Evolutionary conservation across 805 yeast genomes (phyloP).

Genomic region (Candida chauliodis): DNA sequence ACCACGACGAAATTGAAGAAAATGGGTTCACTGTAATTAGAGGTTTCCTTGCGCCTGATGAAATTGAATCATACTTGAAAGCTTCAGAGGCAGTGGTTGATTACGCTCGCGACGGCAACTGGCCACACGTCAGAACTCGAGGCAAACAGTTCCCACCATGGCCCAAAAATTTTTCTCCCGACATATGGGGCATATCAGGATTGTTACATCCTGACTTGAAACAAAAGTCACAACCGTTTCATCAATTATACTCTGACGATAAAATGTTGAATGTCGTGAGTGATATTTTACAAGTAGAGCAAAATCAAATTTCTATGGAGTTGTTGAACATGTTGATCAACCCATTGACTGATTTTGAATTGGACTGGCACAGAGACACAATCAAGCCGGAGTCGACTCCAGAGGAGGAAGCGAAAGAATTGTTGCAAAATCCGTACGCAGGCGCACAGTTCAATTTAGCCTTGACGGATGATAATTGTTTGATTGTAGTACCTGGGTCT

Average conservation of each 20-base stretch:
- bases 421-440: conserved; percentile 37
- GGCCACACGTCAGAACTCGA: conserved; percentile 47
- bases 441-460: conserved; percentile 53
- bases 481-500: conserved; percentile 47
- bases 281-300: conserved; percentile 41
- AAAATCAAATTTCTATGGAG: conserved; percentile 41
- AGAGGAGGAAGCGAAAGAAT: conserved; percentile 41
- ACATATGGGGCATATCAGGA: conserved; percentile 51
- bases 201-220: conserved; percentile 45
- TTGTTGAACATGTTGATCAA: conserved; percentile 51
- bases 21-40: conserved; percentile 38
- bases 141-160: conserved; percentile 59
- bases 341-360: conserved; percentile 50
- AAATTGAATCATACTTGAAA: conserved; percentile 30
- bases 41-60: conserved; percentile 37
- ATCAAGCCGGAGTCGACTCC: conserved; percentile 44
- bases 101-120: conserved; percentile 44
- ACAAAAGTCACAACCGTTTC: conserved; percentile 33
- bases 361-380: conserved; percentile 53
- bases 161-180: conserved; percentile 48
- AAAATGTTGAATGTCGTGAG: conserved; percentile 36
- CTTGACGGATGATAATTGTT: conserved; percentile 42
- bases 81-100: conserved; percentile 38
- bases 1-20: conserved; percentile 34
- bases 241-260: conserved; percentile 36